Conservation (phyloP, 139 green algal species). For the Micractinium conductrix region DNA sequence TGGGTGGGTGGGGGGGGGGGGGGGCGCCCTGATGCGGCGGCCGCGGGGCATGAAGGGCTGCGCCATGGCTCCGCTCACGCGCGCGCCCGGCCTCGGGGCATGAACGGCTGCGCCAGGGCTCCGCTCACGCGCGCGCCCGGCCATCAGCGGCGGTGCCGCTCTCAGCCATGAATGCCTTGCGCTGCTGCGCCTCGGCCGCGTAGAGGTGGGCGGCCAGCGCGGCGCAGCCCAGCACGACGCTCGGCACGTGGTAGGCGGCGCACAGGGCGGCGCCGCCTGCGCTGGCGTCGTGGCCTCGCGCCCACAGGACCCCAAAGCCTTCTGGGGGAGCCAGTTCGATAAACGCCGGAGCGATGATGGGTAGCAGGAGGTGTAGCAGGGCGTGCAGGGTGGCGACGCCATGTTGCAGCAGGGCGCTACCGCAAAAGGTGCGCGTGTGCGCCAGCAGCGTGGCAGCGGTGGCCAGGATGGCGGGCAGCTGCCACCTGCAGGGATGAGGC, state of each 20-base stretch:
- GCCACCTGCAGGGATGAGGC: background rate
- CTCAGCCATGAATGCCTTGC: background rate
- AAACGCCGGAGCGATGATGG: background rate
- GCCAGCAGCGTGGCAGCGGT: background rate
- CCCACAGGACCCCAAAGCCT: background rate
- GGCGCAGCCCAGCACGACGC: background rate
- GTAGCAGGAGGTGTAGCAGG: constrained; percentile 1
- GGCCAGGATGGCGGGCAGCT: background rate
- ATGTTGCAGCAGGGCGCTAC: constrained; percentile 24
- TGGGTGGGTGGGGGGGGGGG: too few species aligned
- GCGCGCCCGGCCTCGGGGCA: too few species aligned
- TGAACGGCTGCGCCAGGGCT: too few species aligned
- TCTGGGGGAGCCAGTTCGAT: background rate
- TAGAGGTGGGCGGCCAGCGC: background rate
- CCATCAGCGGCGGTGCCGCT: too few species aligned
- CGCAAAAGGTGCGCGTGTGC: background rate
- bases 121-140: too few species aligned
- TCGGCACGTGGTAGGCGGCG: background rate
- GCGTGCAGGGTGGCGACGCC: background rate
- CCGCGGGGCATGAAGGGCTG: too few species aligned
- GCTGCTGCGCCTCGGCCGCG: background rate
- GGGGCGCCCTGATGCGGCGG: too few species aligned
- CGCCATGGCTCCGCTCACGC: too few species aligned
- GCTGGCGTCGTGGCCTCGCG: background rate
- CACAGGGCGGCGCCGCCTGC: background rate